A percentile compares a stretch with the other conserved stretches of the same genome.
Evolutionary conservation across 768 basidiomycete genomes (phyloP).

Genomic region (Boletales sp.): DNA sequence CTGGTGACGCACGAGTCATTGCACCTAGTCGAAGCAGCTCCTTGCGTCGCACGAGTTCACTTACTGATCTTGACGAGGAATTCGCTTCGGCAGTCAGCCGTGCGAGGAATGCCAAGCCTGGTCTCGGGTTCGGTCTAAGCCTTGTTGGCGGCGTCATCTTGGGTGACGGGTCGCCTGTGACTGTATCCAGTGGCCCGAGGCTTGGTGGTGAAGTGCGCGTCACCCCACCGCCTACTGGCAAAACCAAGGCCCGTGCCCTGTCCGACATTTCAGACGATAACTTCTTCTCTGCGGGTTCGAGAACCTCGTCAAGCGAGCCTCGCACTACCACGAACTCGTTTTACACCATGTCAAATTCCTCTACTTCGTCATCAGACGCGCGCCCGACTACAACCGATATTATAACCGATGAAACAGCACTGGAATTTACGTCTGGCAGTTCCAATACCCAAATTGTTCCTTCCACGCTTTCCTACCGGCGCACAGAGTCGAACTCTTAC

Average conservation of each 20-base stretch:
- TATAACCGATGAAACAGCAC: conserved; percentile 36
- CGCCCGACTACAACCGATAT: conserved; percentile 30
- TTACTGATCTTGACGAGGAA: conserved; percentile 71
- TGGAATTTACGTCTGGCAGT: conserved; percentile 35
- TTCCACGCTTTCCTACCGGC: conserved; percentile 50
- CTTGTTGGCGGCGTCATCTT: conserved; percentile 38
- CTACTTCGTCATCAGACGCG: conserved; percentile 27
- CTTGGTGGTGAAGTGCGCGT: conserved; percentile 40
- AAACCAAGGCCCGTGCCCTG: conserved; percentile 26
- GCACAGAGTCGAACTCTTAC: conserved; percentile 53
- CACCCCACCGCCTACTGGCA: conserved; percentile 44
- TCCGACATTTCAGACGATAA: conserved; percentile 40
- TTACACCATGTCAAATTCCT: conserved; percentile 33
- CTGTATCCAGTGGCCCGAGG: conserved; percentile 62
- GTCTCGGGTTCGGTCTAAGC: conserved; percentile 45
- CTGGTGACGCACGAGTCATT: conserved; percentile 70
- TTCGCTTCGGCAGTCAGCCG: conserved; percentile 43
- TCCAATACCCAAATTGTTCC: conserved; percentile 45
- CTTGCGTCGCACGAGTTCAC: conserved; percentile 62
- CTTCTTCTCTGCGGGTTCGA: conserved; percentile 44
- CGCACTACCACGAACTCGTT: conserved; percentile 29
- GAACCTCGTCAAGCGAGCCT: conserved; percentile 29
- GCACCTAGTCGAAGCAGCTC: conserved; percentile 60
- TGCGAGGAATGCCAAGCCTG: conserved; percentile 38
- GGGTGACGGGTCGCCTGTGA: conserved; percentile 63